These are phyloP conservation scores for Russula sp. DNA, from an alignment of 768 basidiomycete species.

Conservation along the genomic window DNA sequence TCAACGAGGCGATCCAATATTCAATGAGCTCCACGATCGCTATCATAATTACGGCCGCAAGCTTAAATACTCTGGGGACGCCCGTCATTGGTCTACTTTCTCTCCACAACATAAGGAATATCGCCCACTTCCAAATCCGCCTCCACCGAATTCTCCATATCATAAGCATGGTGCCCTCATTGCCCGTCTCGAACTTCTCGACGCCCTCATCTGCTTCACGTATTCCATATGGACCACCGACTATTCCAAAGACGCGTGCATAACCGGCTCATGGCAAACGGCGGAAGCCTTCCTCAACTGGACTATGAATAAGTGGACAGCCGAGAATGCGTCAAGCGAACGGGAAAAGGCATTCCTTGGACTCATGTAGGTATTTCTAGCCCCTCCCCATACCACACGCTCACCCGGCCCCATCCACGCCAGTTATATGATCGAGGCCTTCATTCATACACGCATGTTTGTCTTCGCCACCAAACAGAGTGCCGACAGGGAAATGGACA, in stretches of 20 bases:
- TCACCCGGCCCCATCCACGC: conserved; percentile 29
- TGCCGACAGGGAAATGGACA: conserved; percentile 22
- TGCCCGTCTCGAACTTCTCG: conserved; percentile 71
- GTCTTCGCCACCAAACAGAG: conserved; percentile 35
- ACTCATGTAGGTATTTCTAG: conserved; percentile 57
- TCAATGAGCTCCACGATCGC: conserved; percentile 58
- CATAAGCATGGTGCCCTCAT: conserved; percentile 71
- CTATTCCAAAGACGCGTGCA: conserved; percentile 49
- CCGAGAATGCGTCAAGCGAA: conserved; percentile 40
- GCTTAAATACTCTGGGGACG: conserved; percentile 81
- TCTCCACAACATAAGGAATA: conserved; percentile 59
- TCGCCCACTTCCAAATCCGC: conserved; percentile 56
- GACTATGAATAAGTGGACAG: conserved; percentile 65
- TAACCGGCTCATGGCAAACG: conserved; percentile 58
- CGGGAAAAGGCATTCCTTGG: conserved; percentile 61
- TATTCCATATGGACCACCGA: conserved; percentile 81
- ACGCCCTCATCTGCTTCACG: conserved; percentile 78
- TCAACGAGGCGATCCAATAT: conserved; percentile 40
- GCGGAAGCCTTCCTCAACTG: conserved; percentile 64
- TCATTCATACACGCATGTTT: conserved; percentile 53
- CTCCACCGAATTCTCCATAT: conserved; percentile 60
- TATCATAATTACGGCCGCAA: conserved; percentile 64
- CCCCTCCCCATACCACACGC: conserved; percentile 28
- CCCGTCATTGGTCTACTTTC: conserved; percentile 71
- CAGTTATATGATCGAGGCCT: conserved; percentile 77